Evolutionary conservation across 148 eudicot genomes (phyloP).

Genomic region (Nepenthes mirabilis): DNA sequence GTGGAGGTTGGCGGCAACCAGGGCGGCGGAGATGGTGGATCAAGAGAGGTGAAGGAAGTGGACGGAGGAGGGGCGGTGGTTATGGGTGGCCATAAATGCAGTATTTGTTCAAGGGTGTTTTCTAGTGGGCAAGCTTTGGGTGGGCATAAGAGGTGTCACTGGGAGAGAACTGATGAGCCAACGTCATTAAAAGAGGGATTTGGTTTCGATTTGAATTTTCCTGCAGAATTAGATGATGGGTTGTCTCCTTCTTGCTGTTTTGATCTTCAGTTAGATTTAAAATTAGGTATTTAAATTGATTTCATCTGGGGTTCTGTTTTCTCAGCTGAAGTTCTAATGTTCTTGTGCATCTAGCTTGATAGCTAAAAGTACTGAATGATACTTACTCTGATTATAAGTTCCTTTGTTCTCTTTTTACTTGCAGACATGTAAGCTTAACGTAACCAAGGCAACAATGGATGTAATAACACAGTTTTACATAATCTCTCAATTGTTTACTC

Average conservation of each 20-base stretch:
- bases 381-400: too few relatives aligned
- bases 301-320: too few relatives aligned
- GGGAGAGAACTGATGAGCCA: slow-evolving; percentile 26
- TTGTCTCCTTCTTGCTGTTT: slow-evolving; percentile 11
- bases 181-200: background rate
- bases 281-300: background rate
- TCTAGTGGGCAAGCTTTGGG: slow-evolving; percentile 78
- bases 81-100: slow-evolving; percentile 36
- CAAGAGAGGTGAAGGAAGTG: background rate
- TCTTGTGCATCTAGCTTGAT: too few relatives aligned
- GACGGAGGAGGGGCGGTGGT: background rate
- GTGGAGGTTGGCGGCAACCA: background rate
- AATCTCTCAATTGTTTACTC: too few relatives aligned
- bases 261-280: background rate
- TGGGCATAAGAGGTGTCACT: slow-evolving; percentile 75
- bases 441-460: too few relatives aligned
- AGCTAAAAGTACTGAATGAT: too few relatives aligned
- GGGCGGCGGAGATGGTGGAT: background rate
- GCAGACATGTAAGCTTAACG: too few relatives aligned
- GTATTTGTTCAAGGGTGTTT: slow-evolving; percentile 52
- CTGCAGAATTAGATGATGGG: slow-evolving; percentile 18
- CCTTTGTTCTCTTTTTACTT: too few relatives aligned
- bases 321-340: too few relatives aligned
- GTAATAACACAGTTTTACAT: too few relatives aligned
- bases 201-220: slow-evolving; percentile 39